A percentile compares a stretch with the other conserved stretches of the same genome.
Conservation (phyloP, 805 yeast genomes). For the Saccharomyces cerevisiae region DNA sequence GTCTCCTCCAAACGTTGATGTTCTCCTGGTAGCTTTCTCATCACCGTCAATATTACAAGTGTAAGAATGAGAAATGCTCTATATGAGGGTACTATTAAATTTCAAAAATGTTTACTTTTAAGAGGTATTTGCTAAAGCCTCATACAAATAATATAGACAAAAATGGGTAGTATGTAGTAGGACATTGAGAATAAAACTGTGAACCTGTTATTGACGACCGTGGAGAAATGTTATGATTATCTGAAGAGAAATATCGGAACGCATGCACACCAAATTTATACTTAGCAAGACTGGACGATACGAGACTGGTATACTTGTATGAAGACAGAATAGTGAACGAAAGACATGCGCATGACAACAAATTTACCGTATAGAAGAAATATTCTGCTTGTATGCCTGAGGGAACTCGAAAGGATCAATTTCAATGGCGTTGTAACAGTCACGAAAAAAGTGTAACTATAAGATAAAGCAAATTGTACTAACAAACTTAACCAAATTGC, state of each 20-base stretch:
- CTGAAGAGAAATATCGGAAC: neutral
- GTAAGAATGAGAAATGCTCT: neutral
- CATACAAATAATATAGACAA: conserved; percentile 33
- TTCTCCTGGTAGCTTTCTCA: neutral
- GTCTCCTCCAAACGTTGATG: neutral
- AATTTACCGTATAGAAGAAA: neutral
- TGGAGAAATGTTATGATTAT: neutral
- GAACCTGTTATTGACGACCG: neutral
- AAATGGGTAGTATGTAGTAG: conserved; percentile 66
- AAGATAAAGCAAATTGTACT: conserved; percentile 19
- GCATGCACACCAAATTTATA: neutral
- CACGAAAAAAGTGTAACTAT: neutral
- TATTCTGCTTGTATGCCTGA: neutral
- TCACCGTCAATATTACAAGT: neutral
- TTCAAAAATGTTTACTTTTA: neutral
- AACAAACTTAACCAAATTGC: conserved; percentile 16
- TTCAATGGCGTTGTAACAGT: neutral
- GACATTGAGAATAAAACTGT: neutral
- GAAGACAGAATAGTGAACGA: neutral
- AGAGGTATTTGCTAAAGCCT: neutral
- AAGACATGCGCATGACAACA: neutral
- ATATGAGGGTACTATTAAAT: neutral
- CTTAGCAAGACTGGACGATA: neutral
- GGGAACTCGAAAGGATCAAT: neutral
- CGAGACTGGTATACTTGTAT: neutral